These are phyloP conservation scores for Dimargaris cristalligena DNA, from an alignment of 192 early-diverging fungal genomes.

Conservation along the genomic window DNA sequence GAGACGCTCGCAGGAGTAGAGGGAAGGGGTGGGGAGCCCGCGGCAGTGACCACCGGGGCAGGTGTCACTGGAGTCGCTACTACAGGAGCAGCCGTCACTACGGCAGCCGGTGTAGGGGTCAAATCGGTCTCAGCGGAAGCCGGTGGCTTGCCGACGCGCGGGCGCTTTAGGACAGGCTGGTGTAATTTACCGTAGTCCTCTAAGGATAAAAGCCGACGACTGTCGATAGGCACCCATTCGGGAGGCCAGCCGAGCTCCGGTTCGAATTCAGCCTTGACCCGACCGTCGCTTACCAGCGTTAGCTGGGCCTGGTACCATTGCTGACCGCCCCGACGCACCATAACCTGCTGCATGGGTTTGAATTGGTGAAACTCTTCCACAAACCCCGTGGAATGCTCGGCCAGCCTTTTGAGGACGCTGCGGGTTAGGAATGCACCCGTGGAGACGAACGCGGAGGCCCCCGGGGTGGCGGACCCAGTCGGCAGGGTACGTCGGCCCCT, in stretches of 20 bases:
- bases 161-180: not conserved
- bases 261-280: conserved; percentile 16
- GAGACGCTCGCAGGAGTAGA: no score
- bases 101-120: not conserved
- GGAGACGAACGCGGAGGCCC: conserved; percentile 20
- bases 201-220: conserved; percentile 5
- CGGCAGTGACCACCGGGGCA: not conserved
- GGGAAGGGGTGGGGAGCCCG: not conserved
- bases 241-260: not conserved
- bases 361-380: not conserved
- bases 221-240: conserved; percentile 7
- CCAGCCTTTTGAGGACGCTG: conserved; percentile 24
- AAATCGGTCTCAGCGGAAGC: not conserved
- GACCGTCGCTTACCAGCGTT: conserved; percentile 15
- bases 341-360: conserved; percentile 1
- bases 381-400: conserved; percentile 12
- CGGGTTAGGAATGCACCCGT: conserved; percentile 33
- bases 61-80: not conserved
- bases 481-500: no score
- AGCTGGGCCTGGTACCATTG: conserved; percentile 17
- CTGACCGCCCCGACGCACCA: not conserved
- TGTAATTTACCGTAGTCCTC: not conserved
- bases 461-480: no score
- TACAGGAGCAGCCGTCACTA: not conserved
- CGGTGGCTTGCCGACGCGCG: not conserved